Evolutionary conservation across 805 yeast genomes (phyloP).

Genomic region (Monosporozyma solicola): DNA sequence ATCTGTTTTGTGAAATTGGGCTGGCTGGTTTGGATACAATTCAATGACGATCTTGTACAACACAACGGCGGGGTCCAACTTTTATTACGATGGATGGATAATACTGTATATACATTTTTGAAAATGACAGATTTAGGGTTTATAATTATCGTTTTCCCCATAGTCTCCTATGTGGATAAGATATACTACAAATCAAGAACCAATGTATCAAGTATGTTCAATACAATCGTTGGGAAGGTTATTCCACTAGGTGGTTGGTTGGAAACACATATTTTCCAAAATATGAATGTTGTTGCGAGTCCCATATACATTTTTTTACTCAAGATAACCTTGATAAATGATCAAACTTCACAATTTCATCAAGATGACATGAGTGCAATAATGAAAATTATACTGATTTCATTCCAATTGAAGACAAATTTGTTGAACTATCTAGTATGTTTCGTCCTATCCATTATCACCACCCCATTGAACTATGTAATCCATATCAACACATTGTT

Average conservation of each 20-base stretch:
- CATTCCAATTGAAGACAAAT: neutral
- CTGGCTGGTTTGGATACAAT: neutral
- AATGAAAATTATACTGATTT: neutral
- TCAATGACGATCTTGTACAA: neutral
- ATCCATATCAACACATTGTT: slow-evolving; percentile 1
- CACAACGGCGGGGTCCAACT: neutral
- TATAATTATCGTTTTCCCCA: neutral
- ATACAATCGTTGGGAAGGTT: neutral
- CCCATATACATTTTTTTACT: neutral
- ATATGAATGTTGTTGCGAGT: neutral
- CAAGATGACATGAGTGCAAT: neutral
- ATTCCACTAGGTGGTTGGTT: neutral
- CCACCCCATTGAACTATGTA: neutral
- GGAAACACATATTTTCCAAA: neutral
- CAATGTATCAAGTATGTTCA: neutral
- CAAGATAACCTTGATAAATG: neutral
- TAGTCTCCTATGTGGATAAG: neutral
- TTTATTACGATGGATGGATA: neutral
- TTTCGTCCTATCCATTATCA: neutral
- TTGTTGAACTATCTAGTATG: neutral
- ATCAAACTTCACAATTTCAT: neutral
- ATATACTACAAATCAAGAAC: neutral
- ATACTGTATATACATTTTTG: neutral
- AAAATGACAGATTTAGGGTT: neutral
- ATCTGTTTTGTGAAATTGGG: neutral